Conservation (phyloP, 2,329 filamentous ascomycete genomes). For the Thelonectria discophora region DNA sequence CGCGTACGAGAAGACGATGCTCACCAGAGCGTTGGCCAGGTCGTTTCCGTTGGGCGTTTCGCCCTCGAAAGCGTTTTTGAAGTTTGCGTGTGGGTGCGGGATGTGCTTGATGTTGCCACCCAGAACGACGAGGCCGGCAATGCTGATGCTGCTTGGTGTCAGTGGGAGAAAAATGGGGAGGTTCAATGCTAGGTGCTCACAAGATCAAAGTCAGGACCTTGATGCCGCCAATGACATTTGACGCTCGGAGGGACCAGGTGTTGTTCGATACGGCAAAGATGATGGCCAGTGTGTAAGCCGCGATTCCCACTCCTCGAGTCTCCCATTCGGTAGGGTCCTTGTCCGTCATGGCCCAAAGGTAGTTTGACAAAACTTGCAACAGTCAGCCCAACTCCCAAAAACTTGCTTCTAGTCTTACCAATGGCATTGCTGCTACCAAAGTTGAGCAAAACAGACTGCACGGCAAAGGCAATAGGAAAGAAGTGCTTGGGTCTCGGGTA, state of each 20-base stretch:
- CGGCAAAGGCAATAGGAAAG: slow-evolving; percentile 70
- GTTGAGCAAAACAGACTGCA: slow-evolving; percentile 70
- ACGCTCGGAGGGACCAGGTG: slow-evolving; percentile 62
- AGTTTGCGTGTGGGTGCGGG: slow-evolving; percentile 47
- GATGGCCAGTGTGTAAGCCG: slow-evolving; percentile 67
- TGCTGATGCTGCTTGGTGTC: slow-evolving; percentile 52
- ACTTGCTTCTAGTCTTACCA: slow-evolving; percentile 16
- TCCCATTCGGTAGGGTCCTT: slow-evolving; percentile 65
- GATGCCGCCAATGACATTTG: slow-evolving; percentile 64
- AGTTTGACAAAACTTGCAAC: slow-evolving; percentile 64
- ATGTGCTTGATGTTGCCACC: slow-evolving; percentile 46
- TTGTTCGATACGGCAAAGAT: slow-evolving; percentile 63
- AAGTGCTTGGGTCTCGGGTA: slow-evolving; percentile 71
- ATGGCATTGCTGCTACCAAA: slow-evolving; percentile 73
- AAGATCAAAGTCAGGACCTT: slow-evolving; percentile 72
- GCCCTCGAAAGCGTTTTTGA: slow-evolving; percentile 47
- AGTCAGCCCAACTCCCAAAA: background rate
- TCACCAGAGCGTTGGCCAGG: slow-evolving; percentile 60
- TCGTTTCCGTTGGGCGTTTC: slow-evolving; percentile 48
- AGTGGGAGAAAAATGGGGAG: background rate
- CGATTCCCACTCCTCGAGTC: slow-evolving; percentile 71
- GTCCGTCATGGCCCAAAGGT: slow-evolving; percentile 66
- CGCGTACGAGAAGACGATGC: slow-evolving; percentile 66
- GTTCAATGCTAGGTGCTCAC: background rate
- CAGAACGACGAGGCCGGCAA: slow-evolving; percentile 69